A percentile compares a stretch with the other conserved stretches of the same genome.
Evolutionary conservation across 768 basidiomycete genomes (phyloP).

Genomic region (Dentipellis sp.): DNA sequence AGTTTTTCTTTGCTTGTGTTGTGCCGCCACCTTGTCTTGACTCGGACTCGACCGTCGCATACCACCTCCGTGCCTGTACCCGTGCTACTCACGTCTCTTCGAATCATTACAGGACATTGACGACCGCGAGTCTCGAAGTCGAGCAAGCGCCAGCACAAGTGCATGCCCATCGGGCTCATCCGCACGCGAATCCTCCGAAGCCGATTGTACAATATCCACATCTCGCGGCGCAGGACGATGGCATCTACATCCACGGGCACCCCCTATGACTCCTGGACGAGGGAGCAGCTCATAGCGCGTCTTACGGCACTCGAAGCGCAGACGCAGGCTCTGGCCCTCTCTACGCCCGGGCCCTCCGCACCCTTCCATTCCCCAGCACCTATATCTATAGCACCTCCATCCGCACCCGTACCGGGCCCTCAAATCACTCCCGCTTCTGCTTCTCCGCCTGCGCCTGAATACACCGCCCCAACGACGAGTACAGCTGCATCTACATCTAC

Average conservation of each 20-base stretch:
- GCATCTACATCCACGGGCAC: constrained; percentile 4
- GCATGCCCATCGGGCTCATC: constrained; percentile 6
- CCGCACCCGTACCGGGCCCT: constrained; percentile 3
- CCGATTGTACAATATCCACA: constrained; percentile 1
- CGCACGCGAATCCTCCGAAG: not conserved
- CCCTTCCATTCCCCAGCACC: constrained; percentile 2
- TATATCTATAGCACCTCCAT: not conserved
- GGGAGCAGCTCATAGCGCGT: constrained; percentile 63
- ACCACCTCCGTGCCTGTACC: no score
- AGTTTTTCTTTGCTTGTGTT: not conserved
- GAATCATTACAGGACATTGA: no score
- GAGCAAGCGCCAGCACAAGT: not conserved
- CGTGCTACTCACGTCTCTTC: no score
- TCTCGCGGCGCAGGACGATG: not conserved
- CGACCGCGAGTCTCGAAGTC: not conserved
- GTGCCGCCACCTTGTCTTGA: not conserved
- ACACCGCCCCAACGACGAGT: constrained; percentile 21
- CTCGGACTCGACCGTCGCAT: no score
- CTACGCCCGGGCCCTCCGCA: constrained; percentile 20
- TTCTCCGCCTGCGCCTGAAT: not conserved
- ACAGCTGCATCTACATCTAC: not conserved
- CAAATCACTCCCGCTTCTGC: constrained; percentile 12
- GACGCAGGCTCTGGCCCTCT: not conserved
- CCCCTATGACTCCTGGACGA: constrained; percentile 45
- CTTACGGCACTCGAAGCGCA: constrained; percentile 38